Conservation (phyloP, 192 early-diverging fungal species). For the Obelidium mucronatum region DNA sequence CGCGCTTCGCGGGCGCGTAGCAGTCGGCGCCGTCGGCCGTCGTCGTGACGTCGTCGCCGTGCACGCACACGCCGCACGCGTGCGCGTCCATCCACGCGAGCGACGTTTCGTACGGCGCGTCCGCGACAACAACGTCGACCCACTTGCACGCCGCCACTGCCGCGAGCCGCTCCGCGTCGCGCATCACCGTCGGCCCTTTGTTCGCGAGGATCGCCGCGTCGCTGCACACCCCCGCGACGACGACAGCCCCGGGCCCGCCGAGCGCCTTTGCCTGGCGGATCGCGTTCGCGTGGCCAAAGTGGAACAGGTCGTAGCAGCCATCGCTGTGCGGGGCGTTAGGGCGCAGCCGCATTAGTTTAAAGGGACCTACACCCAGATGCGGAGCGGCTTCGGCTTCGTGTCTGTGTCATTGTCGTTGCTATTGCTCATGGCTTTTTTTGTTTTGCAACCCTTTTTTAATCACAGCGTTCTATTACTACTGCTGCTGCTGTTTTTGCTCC, state of each 20-base stretch:
- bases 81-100: conserved; percentile 86
- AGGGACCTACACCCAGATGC: conserved; percentile 15
- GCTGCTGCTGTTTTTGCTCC: conserved; percentile 32
- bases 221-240: conserved; percentile 96
- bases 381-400: not conserved
- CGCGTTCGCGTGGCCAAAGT: conserved; percentile 84
- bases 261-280: conserved; percentile 93
- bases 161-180: conserved; percentile 94
- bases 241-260: conserved; percentile 74
- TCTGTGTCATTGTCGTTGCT: no score
- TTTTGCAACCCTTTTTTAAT: no score
- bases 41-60: conserved; percentile 98
- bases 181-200: conserved; percentile 98
- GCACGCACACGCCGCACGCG: conserved; percentile 94
- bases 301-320: conserved; percentile 25
- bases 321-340: no score
- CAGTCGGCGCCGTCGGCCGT: conserved; percentile 96
- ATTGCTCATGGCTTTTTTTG: not conserved
- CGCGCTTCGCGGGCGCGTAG: conserved; percentile 95
- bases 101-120: conserved; percentile 93
- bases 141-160: conserved; percentile 97
- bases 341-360: no score
- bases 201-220: conserved; percentile 90
- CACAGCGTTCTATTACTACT: not conserved
- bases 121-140: conserved; percentile 90